Base-by-base conservation (phyloP, 1,284 basidiomycete species). In the Pseudomicrostroma phylloplanum region DNA sequence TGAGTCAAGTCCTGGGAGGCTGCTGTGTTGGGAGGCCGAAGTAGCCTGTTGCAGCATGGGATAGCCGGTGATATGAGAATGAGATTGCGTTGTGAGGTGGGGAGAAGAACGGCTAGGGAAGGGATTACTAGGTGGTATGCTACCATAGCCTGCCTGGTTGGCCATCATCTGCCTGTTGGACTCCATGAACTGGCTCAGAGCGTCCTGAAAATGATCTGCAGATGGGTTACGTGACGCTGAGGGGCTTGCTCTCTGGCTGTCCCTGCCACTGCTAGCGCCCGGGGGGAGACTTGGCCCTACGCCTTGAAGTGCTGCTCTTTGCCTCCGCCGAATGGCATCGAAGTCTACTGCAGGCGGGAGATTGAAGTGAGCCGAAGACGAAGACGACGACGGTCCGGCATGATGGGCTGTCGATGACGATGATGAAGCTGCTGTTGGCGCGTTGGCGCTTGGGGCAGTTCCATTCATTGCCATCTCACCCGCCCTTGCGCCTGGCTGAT, bases 301-400 rank as follows among this genome's bases (percentile, higher is more conserved):
- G 51, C 21, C 51, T 25, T 25, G 17, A 6, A 13, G n/a, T 19
- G 25, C 26, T 6, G 51, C 51, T 25, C 51, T 54, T 19, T 54
- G 51, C 51, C 25, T 17, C 6, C 51, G n/a, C 21, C 51, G 51
- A 6, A 54, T 54, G 51, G 51, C 51, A 54, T 54, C 51, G 25
- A 54, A 54, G 51, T 54, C 51, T 25, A 54, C 51, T 54, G 51
- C 21, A 15, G 51, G 51, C 15, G 51, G 51, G 15, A 54, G 51
- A 15, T 26, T 54, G 51, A 54, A 54, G 15, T 17, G 21, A 21
- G 51, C 51, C 21, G n/a, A 13, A 7, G 51, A 54, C 21, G 51
- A 17, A 6, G 51, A 17, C 3, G 51, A 54, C 13, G 51, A 54
- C 7, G 51, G 46, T 23, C 6, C 46, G 7, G 17, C 46, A n/a